These are phyloP conservation scores for Glycine latifolia DNA, from an alignment of 306 rosid genomes.

Conservation along the genomic window DNA sequence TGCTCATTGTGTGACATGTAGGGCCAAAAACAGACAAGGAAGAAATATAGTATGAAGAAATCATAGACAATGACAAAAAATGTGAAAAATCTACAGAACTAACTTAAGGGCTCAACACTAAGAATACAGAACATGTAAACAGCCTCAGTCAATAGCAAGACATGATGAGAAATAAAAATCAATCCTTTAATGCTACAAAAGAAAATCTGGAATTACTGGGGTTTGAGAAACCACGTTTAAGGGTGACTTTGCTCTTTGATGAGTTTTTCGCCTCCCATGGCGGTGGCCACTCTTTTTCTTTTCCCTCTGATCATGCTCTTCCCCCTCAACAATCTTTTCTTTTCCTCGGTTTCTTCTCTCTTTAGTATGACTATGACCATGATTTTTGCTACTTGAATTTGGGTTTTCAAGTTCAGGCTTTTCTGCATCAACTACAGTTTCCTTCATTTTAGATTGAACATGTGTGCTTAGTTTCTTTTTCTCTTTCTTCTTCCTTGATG, in stretches of 20 bases:
- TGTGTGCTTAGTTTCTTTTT: conserved; percentile 64
- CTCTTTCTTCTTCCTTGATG: conserved; percentile 68
- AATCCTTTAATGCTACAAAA: conserved; percentile 61
- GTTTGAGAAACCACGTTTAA: conserved; percentile 72
- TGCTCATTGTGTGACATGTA: conserved; percentile 44
- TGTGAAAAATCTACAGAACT: conserved; percentile 55
- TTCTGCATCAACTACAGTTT: conserved; percentile 64
- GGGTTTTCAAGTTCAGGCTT: conserved; percentile 56
- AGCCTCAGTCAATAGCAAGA: conserved; percentile 48
- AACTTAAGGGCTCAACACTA: conserved; percentile 43
- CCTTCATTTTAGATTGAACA: conserved; percentile 58
- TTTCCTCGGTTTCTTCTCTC: conserved; percentile 67
- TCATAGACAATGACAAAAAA: conserved; percentile 40
- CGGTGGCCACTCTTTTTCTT: conserved; percentile 71
- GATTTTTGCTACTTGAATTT: conserved; percentile 67
- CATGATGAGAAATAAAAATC: conserved; percentile 43
- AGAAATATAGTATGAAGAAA: conserved; percentile 34
- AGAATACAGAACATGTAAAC: conserved; percentile 47
- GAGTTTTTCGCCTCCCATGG: conserved; percentile 69
- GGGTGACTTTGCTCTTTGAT: conserved; percentile 66
- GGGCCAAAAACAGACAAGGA: conserved; percentile 35
- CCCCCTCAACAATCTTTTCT: conserved; percentile 62
- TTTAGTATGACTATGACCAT: conserved; percentile 58
- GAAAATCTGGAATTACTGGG: conserved; percentile 88
- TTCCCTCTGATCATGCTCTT: conserved; percentile 58